Conservation (phyloP, 2,329 filamentous ascomycete genomes). For the Cylindrodendrum hubeiense region DNA sequence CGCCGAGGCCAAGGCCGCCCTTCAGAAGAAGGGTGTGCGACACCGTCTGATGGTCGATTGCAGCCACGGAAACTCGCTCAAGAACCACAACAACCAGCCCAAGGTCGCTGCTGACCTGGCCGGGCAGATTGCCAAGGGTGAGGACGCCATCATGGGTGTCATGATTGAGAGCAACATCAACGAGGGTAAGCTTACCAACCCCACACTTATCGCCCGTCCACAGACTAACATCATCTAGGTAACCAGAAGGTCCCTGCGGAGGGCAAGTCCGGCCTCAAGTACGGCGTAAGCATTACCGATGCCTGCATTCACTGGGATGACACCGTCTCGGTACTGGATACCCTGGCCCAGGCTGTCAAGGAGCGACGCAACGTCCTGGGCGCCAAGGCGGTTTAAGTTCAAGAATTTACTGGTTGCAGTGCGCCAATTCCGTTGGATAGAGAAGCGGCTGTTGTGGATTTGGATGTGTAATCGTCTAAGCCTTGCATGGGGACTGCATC, state of each 20-base stretch:
- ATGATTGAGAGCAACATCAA: conserved; percentile 99
- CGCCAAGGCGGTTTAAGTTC: conserved; percentile 38
- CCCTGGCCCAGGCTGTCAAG: conserved; percentile 83
- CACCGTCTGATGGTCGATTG: conserved; percentile 96
- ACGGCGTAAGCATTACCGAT: conserved; percentile 97
- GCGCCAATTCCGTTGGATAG: neutral
- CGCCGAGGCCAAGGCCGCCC: conserved; percentile 81
- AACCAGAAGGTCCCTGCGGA: conserved; percentile 92
- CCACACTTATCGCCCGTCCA: neutral
- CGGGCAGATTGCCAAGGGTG: conserved; percentile 86
- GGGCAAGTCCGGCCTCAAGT: conserved; percentile 86
- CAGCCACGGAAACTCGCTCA: conserved; percentile 95
- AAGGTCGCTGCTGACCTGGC: conserved; percentile 88
- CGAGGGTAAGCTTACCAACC: conserved; percentile 73
- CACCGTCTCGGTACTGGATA: conserved; percentile 82
- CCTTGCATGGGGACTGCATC: conserved; percentile 19
- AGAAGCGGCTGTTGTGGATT: neutral
- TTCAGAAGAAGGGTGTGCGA: conserved; percentile 79
- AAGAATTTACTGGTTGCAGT: neutral
- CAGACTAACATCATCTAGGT: conserved; percentile 58
- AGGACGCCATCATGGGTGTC: conserved; percentile 91
- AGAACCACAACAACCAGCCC: conserved; percentile 97
- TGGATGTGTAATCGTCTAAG: conserved; percentile 12
- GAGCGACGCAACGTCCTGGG: conserved; percentile 57
- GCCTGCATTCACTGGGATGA: conserved; percentile 97